Conservation (phyloP, 306 rosid genomes). For the Purshia tridentata region DNA sequence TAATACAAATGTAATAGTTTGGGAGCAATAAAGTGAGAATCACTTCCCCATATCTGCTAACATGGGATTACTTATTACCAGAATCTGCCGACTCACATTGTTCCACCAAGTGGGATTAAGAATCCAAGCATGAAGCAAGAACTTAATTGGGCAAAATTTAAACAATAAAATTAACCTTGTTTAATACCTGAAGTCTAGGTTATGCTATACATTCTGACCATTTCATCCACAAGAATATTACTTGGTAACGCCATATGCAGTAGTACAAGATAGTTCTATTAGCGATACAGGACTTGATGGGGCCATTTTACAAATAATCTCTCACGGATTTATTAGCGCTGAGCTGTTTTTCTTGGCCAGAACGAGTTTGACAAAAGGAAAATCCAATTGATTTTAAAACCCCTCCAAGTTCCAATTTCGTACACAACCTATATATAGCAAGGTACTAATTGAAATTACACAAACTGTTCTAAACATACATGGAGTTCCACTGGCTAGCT, state of each 20-base stretch:
- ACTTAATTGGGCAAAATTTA: background rate
- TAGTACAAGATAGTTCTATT: too few relatives aligned
- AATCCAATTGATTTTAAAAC: background rate
- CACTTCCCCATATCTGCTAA: too few relatives aligned
- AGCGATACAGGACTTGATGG: too few relatives aligned
- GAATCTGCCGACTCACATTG: background rate
- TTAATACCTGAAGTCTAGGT: background rate
- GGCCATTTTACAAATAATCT: too few relatives aligned
- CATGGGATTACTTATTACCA: too few relatives aligned
- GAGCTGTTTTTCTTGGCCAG: too few relatives aligned
- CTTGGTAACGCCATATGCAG: background rate
- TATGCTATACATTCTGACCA: background rate
- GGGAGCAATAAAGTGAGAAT: too few relatives aligned
- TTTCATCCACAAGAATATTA: background rate
- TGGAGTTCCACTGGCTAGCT: constrained; percentile 22
- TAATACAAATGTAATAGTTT: too few relatives aligned
- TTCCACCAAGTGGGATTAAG: background rate
- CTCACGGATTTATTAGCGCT: too few relatives aligned
- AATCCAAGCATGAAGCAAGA: background rate
- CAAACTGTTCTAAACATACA: constrained; percentile 6
- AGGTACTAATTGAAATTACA: constrained; percentile 2
- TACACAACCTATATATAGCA: background rate
- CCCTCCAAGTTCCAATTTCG: background rate
- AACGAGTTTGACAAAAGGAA: too few relatives aligned
- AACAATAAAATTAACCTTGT: background rate